These are phyloP conservation scores for Nannizziopsis barbatae DNA, from an alignment of 2,329 filamentous ascomycete species.

Conservation along the genomic window DNA sequence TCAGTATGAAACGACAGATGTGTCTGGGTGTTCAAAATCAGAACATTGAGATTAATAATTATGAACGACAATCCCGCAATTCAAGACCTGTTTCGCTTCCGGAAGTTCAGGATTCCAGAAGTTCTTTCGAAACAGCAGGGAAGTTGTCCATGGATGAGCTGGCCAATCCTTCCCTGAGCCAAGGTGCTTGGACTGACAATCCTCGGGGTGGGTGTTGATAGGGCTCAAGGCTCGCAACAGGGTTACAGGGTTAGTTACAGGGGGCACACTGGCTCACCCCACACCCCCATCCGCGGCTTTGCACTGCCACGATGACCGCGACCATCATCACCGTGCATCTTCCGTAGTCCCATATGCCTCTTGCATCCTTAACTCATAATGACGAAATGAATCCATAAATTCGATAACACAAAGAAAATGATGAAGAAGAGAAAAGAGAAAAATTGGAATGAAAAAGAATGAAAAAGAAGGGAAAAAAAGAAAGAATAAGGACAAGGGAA, in stretches of 20 bases:
- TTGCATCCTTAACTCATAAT: too few relatives aligned
- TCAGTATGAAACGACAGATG: background rate
- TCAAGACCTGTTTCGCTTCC: background rate
- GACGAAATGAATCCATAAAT: too few relatives aligned
- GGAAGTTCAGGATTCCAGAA: slow-evolving; percentile 5
- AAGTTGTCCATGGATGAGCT: background rate
- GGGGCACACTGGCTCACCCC: background rate
- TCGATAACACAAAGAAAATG: too few relatives aligned
- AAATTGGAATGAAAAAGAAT: too few relatives aligned
- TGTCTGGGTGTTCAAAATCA: background rate
- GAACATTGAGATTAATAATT: background rate
- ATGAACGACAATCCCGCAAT: background rate
- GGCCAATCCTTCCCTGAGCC: too few relatives aligned
- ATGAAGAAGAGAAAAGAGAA: too few relatives aligned
- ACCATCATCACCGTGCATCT: background rate
- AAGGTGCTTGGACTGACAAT: background rate
- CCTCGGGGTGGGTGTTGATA: background rate
- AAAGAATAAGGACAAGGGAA: too few relatives aligned
- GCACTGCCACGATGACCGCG: slow-evolving; percentile 8
- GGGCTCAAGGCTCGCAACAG: background rate
- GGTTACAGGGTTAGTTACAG: background rate
- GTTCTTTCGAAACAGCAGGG: slow-evolving; percentile 8
- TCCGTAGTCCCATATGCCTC: too few relatives aligned
- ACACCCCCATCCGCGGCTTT: slow-evolving; percentile 4
- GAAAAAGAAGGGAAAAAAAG: too few relatives aligned